Evolutionary conservation across 371 early-diverging fungal species (phyloP).

Genomic region (Furculomyces boomerangus): DNA sequence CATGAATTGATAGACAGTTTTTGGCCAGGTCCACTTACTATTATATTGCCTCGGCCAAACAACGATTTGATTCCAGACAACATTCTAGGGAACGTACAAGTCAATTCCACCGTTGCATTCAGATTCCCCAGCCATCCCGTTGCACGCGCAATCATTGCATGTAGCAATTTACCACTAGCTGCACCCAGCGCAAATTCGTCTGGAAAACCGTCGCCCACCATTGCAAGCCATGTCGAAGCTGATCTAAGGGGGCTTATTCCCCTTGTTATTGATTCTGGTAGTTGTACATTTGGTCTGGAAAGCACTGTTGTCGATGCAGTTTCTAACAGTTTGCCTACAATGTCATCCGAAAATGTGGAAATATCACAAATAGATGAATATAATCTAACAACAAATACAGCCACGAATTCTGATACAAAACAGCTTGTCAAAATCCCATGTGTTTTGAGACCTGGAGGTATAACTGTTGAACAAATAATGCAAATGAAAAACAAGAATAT

Average conservation of each 20-base stretch:
- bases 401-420: neutral
- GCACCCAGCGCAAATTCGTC: constrained; percentile 99
- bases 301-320: constrained; percentile 87
- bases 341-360: neutral
- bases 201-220: constrained; percentile 92
- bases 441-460: constrained; percentile 95
- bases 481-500: no score
- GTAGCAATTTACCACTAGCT: constrained; percentile 83
- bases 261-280: constrained; percentile 84
- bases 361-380: neutral
- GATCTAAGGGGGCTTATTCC: constrained; percentile 77
- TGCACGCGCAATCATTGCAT: constrained; percentile 74
- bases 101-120: constrained; percentile 69
- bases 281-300: constrained; percentile 88
- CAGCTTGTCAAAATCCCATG: constrained; percentile 29
- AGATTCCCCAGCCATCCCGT: constrained; percentile 90
- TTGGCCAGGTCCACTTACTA: constrained; percentile 99
- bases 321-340: constrained; percentile 5
- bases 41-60: constrained; percentile 64
- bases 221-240: constrained; percentile 73
- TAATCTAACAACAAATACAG: neutral
- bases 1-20: constrained; percentile 36
- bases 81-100: constrained; percentile 64
- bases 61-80: constrained; percentile 45
- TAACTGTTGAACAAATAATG: constrained; percentile 64